Evolutionary conservation across 768 basidiomycete species (phyloP).

Genomic region (Amanita inopinata): DNA sequence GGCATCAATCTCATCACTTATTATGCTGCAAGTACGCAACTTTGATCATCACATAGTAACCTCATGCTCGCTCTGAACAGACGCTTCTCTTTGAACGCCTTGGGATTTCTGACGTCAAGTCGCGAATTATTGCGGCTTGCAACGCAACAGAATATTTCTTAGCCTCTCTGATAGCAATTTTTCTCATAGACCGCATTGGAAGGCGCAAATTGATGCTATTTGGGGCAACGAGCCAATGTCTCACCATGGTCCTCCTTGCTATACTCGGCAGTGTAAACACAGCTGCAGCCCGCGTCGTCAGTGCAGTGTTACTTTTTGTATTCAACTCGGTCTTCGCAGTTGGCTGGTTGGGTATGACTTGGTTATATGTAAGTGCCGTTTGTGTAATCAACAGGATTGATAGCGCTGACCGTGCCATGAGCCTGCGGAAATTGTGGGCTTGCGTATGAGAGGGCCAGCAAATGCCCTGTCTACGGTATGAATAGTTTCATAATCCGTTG

Average conservation of each 20-base stretch:
- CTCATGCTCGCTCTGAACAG: slow-evolving; percentile 19
- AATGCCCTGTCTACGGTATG: slow-evolving; percentile 50
- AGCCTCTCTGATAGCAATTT: slow-evolving; percentile 63
- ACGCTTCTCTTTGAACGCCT: slow-evolving; percentile 48
- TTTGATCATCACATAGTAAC: background rate
- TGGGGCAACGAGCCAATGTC: slow-evolving; percentile 50
- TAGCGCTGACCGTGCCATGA: slow-evolving; percentile 15
- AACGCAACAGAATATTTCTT: slow-evolving; percentile 68
- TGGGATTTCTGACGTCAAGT: slow-evolving; percentile 47
- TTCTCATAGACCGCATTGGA: slow-evolving; percentile 63
- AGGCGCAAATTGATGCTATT: slow-evolving; percentile 65
- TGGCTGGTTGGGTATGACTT: slow-evolving; percentile 66
- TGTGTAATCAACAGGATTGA: background rate
- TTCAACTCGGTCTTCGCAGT: slow-evolving; percentile 66
- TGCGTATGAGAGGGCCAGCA: slow-evolving; percentile 53
- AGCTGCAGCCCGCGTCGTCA: slow-evolving; percentile 36
- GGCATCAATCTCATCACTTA: slow-evolving; percentile 62
- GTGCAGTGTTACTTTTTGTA: slow-evolving; percentile 51
- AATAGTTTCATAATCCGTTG: background rate
- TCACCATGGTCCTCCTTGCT: slow-evolving; percentile 52
- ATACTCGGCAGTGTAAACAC: slow-evolving; percentile 44
- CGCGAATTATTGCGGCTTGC: slow-evolving; percentile 53
- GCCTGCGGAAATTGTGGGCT: slow-evolving; percentile 58
- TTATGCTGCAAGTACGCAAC: slow-evolving; percentile 24
- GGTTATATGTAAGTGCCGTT: slow-evolving; percentile 48